A percentile compares a stretch with the other conserved stretches of the same genome.
Conservation (phyloP, 352 stramenopile genomes). For the Phytophthora fragariae region DNA sequence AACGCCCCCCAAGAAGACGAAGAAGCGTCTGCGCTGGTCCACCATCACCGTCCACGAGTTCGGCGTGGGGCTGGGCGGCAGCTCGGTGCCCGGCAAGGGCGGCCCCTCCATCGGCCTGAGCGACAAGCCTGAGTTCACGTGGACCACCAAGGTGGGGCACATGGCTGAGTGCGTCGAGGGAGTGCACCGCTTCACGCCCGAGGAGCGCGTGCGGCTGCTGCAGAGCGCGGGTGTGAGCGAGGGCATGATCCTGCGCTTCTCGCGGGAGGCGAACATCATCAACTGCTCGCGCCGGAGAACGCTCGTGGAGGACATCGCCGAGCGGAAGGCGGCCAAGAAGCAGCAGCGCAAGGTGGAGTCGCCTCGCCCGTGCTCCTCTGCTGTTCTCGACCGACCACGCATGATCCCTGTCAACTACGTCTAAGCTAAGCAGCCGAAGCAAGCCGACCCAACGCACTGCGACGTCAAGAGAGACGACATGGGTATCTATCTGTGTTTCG, state of each 20-base stretch:
- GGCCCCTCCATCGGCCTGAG: slow-evolving; percentile 68
- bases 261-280: slow-evolving; percentile 71
- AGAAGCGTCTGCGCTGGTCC: slow-evolving; percentile 44
- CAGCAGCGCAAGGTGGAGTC: slow-evolving; percentile 39
- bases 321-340: slow-evolving; percentile 45
- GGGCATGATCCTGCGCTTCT: slow-evolving; percentile 74
- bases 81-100: slow-evolving; percentile 62
- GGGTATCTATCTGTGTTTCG: background rate
- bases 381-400: slow-evolving; percentile 43
- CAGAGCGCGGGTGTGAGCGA: slow-evolving; percentile 64
- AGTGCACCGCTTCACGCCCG: slow-evolving; percentile 67
- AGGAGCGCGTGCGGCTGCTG: slow-evolving; percentile 65
- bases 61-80: slow-evolving; percentile 60
- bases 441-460: slow-evolving; percentile 2
- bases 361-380: slow-evolving; percentile 36
- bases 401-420: slow-evolving; percentile 64
- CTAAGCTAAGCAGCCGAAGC: slow-evolving; percentile 24
- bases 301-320: slow-evolving; percentile 50
- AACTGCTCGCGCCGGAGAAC: slow-evolving; percentile 60
- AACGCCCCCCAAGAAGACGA: slow-evolving; percentile 6
- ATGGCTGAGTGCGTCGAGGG: slow-evolving; percentile 74
- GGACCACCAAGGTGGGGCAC: slow-evolving; percentile 72
- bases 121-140: slow-evolving; percentile 67
- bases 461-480: background rate
- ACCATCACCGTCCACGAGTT: slow-evolving; percentile 72